phyloP scores from a whole-genome alignment of 2,329 filamentous ascomycete genomes.

The Phoma sp. region DNA sequence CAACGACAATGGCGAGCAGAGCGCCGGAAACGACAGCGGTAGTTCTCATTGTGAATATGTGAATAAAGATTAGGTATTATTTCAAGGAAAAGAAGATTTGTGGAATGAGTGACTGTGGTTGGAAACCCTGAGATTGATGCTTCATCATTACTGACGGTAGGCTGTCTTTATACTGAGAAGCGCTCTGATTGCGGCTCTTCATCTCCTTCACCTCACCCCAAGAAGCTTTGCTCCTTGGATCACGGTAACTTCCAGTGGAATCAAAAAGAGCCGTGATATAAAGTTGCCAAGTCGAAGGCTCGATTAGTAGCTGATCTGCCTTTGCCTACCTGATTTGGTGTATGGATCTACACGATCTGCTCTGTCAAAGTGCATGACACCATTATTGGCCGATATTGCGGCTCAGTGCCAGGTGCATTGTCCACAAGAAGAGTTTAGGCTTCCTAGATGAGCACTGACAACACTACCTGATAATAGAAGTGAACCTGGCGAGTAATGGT shows the following conservation, averaged over 20 bases:
- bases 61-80: constrained; percentile 8
- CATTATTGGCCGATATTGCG: constrained; percentile 1
- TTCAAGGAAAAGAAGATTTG: background rate
- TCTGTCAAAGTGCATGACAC: background rate
- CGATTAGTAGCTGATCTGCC: background rate
- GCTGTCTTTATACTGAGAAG: constrained; percentile 8
- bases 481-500: background rate
- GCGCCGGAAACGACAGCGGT: constrained; percentile 8
- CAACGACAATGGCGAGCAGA: constrained; percentile 12
- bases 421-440: background rate
- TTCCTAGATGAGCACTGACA: background rate
- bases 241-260: constrained; percentile 7
- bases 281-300: background rate
- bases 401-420: constrained; percentile 1
- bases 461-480: background rate
- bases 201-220: constrained; percentile 4
- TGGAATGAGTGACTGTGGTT: constrained; percentile 15
- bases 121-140: constrained; percentile 8
- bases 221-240: background rate
- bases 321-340: background rate
- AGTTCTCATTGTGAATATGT: constrained; percentile 11
- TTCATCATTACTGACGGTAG: background rate
- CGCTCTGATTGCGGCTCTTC: background rate
- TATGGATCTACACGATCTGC: constrained; percentile 8
- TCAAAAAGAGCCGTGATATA: background rate